A percentile compares a stretch with the other conserved stretches of the same genome.
These are phyloP conservation scores for Alternaria atra DNA, from an alignment of 2,329 filamentous ascomycete species.

Conservation along the genomic window DNA sequence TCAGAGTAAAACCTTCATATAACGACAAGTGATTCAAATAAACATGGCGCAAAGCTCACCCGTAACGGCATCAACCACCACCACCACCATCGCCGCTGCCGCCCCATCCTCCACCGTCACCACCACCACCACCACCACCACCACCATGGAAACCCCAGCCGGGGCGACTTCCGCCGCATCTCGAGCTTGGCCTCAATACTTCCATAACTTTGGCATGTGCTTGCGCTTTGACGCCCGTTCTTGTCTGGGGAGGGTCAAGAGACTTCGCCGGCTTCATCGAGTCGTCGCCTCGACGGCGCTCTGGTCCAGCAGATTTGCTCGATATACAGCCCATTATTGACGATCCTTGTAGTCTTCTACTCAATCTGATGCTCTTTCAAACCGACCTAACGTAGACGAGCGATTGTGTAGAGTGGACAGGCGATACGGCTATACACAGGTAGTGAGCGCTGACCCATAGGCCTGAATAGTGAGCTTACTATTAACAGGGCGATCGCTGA, in stretches of 20 bases:
- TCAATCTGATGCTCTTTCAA: background rate
- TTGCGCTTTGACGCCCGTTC: background rate
- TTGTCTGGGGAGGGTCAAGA: background rate
- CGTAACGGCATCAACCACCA: background rate
- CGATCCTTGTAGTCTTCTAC: background rate
- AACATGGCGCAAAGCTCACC: too few relatives aligned
- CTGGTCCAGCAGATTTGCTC: slow-evolving; percentile 10
- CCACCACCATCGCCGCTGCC: slow-evolving; percentile 11
- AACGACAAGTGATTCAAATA: background rate
- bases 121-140: slow-evolving; percentile 10
- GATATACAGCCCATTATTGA: slow-evolving; percentile 18
- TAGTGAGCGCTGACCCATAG: background rate
- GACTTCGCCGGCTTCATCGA: background rate
- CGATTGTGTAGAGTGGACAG: background rate
- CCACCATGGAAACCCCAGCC: slow-evolving; percentile 15
- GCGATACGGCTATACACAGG: background rate
- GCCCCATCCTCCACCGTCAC: background rate
- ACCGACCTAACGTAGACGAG: background rate
- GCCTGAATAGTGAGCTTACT: background rate
- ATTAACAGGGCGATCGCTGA: background rate
- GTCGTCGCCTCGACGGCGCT: background rate
- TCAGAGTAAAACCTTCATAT: too few relatives aligned
- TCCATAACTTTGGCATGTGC: background rate
- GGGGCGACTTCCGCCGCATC: background rate
- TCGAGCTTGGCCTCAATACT: background rate